Percentiles rank a stretch among this genome's conserved stretches.
phyloP scores from a whole-genome alignment of 176 grass and related monocot species.

The Echinochloa phyllopogon region DNA sequence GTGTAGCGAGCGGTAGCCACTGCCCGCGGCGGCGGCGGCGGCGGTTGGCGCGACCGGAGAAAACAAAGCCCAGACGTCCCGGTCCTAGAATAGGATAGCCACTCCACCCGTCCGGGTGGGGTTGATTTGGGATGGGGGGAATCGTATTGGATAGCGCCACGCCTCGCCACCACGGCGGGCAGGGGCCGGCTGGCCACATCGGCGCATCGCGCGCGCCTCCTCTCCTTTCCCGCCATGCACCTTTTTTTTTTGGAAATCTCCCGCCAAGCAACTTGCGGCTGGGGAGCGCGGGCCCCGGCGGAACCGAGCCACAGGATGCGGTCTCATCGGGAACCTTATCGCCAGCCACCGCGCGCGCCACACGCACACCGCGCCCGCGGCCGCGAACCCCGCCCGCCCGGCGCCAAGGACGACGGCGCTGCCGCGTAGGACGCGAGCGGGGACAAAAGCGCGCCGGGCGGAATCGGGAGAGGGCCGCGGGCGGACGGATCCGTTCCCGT shows the following conservation, averaged over 20 bases:
- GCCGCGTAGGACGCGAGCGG: not conserved
- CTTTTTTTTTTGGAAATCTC: not conserved
- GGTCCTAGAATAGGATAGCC: conserved; percentile 47
- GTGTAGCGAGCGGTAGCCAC: not conserved
- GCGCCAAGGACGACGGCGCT: not conserved
- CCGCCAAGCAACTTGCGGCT: not conserved
- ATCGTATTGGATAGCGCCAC: conserved; percentile 14
- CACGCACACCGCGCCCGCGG: not conserved
- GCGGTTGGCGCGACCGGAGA: not conserved
- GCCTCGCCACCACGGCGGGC: not conserved
- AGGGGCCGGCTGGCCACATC: not conserved
- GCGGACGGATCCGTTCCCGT: not conserved
- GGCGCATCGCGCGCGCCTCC: not conserved
- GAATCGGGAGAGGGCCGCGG: not conserved
- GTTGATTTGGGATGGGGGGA: not conserved
- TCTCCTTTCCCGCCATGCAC: not conserved
- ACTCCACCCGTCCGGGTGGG: not conserved
- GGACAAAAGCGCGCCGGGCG: conserved; percentile 25
- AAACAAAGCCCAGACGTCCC: not conserved
- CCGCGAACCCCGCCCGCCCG: not conserved
- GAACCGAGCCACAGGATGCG: conserved; percentile 22
- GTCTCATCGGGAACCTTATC: conserved; percentile 51
- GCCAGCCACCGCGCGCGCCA: not conserved
- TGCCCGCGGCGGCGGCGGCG: not conserved
- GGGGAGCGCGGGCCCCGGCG: not conserved